Percentiles rank a stretch among this genome's conserved stretches.
These are phyloP conservation scores for Penicillium soppii DNA, from an alignment of 495 filamentous ascomycete genomes.

Conservation along the genomic window DNA sequence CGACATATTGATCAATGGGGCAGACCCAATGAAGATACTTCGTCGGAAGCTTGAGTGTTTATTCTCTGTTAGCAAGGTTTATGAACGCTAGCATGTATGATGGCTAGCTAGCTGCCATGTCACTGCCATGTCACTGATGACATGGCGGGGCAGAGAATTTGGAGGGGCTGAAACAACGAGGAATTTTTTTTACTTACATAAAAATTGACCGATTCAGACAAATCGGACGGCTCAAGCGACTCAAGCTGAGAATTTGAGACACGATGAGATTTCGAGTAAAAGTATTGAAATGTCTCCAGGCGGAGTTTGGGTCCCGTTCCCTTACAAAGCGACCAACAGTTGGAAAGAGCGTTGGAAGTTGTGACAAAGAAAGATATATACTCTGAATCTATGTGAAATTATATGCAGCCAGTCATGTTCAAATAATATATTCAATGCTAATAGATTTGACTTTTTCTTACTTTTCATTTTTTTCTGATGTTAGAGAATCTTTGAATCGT, in stretches of 20 bases:
- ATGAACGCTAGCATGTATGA: too few relatives aligned
- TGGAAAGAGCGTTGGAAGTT: not conserved
- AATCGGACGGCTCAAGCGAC: conserved; percentile 33
- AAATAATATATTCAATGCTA: too few relatives aligned
- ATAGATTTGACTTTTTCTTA: too few relatives aligned
- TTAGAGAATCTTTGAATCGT: not conserved
- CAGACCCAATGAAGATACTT: conserved; percentile 21
- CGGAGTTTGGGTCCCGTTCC: conserved; percentile 26
- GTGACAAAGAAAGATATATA: conserved; percentile 1
- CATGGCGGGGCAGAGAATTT: conserved; percentile 21
- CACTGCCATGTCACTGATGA: too few relatives aligned
- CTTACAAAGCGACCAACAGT: conserved; percentile 25
- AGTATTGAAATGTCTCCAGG: conserved; percentile 21
- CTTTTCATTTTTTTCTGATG: not conserved
- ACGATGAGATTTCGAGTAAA: conserved; percentile 26
- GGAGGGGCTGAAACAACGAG: conserved; percentile 8
- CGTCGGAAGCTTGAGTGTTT: conserved; percentile 21
- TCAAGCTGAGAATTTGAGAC: conserved; percentile 25
- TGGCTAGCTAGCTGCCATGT: too few relatives aligned
- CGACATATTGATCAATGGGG: conserved; percentile 39
- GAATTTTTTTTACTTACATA: conserved; percentile 35
- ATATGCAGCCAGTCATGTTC: too few relatives aligned
- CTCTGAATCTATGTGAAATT: too few relatives aligned
- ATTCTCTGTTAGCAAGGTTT: not conserved
- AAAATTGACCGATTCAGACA: conserved; percentile 33